Evolutionary conservation across 192 early-diverging fungal genomes (phyloP).

Genomic region (Coemansia guatemalensis): DNA sequence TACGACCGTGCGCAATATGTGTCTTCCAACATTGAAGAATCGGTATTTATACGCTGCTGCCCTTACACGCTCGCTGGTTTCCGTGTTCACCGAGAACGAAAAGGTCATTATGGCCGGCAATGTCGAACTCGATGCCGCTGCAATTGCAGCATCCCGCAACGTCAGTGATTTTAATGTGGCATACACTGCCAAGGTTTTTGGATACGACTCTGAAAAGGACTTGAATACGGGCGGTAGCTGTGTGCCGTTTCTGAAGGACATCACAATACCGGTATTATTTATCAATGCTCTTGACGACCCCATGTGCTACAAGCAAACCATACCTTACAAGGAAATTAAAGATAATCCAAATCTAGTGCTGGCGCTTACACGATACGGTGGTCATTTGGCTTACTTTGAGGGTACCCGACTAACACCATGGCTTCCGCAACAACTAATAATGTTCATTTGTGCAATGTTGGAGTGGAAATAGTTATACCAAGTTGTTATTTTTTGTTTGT

Average conservation of each 20-base stretch:
- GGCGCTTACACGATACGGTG: conserved; percentile 79
- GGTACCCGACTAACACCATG: conserved; percentile 46
- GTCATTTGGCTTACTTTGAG: conserved; percentile 83
- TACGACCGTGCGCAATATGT: conserved; percentile 45
- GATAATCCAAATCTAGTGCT: conserved; percentile 79
- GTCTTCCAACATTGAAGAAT: conserved; percentile 54
- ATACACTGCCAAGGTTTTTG: conserved; percentile 71
- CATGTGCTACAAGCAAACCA: conserved; percentile 63
- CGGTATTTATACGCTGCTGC: conserved; percentile 61
- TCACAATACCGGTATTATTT: conserved; percentile 79
- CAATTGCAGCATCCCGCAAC: conserved; percentile 55
- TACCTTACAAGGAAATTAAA: conserved; percentile 72
- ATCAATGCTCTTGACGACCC: conserved; percentile 89
- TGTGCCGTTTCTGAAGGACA: conserved; percentile 55
- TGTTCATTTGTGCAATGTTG: conserved; percentile 50
- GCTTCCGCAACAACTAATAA: conserved; percentile 61
- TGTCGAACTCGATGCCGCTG: conserved; percentile 33
- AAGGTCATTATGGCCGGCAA: conserved; percentile 55
- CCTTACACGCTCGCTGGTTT: conserved; percentile 58
- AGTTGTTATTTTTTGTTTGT: not conserved
- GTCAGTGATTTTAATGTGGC: conserved; percentile 84
- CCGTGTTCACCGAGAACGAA: conserved; percentile 49
- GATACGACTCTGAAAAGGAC: conserved; percentile 76
- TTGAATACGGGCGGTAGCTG: conserved; percentile 69
- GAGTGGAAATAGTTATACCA: conserved; percentile 11